Base-by-base conservation (phyloP, 2,329 filamentous ascomycete genomes). In the Cladophialophora bantiana region DNA sequence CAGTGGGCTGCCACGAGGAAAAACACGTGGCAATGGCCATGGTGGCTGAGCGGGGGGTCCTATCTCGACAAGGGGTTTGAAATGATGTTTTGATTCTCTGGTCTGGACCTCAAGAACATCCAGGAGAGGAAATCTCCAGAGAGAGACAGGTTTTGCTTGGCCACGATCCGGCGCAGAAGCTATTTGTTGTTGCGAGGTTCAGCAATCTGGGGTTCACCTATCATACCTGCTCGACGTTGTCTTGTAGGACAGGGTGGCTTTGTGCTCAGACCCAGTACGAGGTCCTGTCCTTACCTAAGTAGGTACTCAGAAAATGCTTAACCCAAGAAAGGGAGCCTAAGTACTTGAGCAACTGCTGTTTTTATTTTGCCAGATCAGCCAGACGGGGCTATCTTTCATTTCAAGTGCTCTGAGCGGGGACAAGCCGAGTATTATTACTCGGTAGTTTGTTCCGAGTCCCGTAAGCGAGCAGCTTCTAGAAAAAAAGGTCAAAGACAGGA, bases 1-100 rank as follows among this genome's bases (percentile, higher is more conserved):
- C 9, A 40, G 34, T n/a, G 59, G 59, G 57, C 57, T 32, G 34
- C 59, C 59, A 61, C 48, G 48, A 61, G 59, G 45, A 20, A 42
- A 59, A 61, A 20, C 59, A 61, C 59, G 59, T 61, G 58, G 58
- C 5, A 36, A 52, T 61, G 20, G 18, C 18, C 32, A 15, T 50
- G 45, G 45, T 31, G 59, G 36, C 32, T 58, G 45, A 53, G 12
- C n/a, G 35, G 35, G 35, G 18, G 45, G 45, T 50, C 20, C 18
- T 31, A 9, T 15, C 45, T 26, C 45, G 7, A 50, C 45, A 50
- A 50, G 42, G 20, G 18, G 9, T 12, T 15, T 1, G 45, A 50
- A 31, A 26, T 50, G 45, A 50, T 50, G 18, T 20, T 31, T 13
- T 31, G 20, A 31, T 50, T 26, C 10, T 31, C 9, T 7, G 45